Evolutionary conservation across 495 filamentous ascomycete genomes (phyloP).

Genomic region (Choiromyces venosus): DNA sequence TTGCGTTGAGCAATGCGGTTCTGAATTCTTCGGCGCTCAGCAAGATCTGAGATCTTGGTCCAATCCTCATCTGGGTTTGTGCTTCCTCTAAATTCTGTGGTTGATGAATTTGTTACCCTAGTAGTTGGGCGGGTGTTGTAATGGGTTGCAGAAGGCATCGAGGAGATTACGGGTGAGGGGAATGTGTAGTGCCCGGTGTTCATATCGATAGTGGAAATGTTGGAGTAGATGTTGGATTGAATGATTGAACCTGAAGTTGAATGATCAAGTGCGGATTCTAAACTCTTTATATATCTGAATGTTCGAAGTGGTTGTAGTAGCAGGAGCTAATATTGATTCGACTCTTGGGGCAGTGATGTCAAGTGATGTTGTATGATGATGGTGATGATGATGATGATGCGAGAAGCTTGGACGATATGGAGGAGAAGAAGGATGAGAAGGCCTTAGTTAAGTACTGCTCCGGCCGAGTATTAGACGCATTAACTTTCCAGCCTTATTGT

Average conservation of each 20-base stretch:
- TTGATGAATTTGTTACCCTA: conserved; percentile 47
- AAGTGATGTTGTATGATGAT: no score
- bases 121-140: conserved; percentile 27
- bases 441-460: conserved; percentile 32
- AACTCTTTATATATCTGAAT: conserved; percentile 11
- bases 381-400: conserved; percentile 32
- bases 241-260: conserved; percentile 5
- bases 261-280: conserved; percentile 6
- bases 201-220: conserved; percentile 20
- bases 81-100: conserved; percentile 92
- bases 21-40: conserved; percentile 89
- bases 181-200: conserved; percentile 36
- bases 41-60: conserved; percentile 98
- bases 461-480: conserved; percentile 6
- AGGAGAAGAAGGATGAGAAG: conserved; percentile 31
- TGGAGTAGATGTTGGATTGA: conserved; percentile 3
- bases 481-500: conserved; percentile 27
- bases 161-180: conserved; percentile 29
- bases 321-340: neutral
- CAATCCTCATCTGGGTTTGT: conserved; percentile 98
- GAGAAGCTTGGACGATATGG: conserved; percentile 35
- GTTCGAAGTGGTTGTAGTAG: neutral
- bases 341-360: neutral
- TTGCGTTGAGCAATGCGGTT: conserved; percentile 97
- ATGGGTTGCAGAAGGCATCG: conserved; percentile 24